Conservation (phyloP, 2,329 filamentous ascomycete genomes). For the Pleomassaria siparia region DNA sequence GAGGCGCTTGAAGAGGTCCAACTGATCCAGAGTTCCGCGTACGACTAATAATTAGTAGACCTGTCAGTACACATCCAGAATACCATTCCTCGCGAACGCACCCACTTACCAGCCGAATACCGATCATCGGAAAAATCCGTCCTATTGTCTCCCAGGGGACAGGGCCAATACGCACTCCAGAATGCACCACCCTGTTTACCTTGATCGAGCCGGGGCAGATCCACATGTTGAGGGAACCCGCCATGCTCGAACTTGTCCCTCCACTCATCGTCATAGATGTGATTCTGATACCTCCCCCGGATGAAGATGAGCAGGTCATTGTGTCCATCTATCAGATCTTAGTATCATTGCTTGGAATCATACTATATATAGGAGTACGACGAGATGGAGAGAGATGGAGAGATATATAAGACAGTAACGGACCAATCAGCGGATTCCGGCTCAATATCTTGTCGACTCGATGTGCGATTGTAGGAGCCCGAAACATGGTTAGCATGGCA, state of each 20-base stretch:
- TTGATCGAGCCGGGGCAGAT: slow-evolving; percentile 71
- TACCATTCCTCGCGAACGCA: neutral
- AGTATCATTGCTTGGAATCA: neutral
- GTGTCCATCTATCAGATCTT: slow-evolving; percentile 69
- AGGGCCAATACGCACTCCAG: slow-evolving; percentile 84
- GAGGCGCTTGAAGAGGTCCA: slow-evolving; percentile 71
- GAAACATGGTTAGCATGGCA: too few species aligned
- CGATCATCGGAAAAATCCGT: slow-evolving; percentile 73
- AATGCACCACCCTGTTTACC: slow-evolving; percentile 84
- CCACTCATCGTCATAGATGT: slow-evolving; percentile 75
- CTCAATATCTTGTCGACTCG: slow-evolving; percentile 38
- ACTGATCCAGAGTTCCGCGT: slow-evolving; percentile 69
- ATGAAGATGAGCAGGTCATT: slow-evolving; percentile 82
- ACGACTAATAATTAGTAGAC: slow-evolving; percentile 51
- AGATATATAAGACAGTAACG: too few species aligned
- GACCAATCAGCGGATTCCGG: slow-evolving; percentile 46
- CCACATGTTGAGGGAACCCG: slow-evolving; percentile 69
- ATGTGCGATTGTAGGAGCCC: slow-evolving; percentile 26
- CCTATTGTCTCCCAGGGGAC: slow-evolving; percentile 63
- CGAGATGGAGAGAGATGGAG: neutral
- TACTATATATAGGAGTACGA: too few species aligned
- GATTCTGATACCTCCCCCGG: slow-evolving; percentile 68
- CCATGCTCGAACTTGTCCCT: slow-evolving; percentile 73
- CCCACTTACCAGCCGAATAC: slow-evolving; percentile 63
- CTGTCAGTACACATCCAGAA: neutral